These are phyloP conservation scores for Candida sp. DNA, from an alignment of 1,139 yeast genomes.

Conservation along the genomic window DNA sequence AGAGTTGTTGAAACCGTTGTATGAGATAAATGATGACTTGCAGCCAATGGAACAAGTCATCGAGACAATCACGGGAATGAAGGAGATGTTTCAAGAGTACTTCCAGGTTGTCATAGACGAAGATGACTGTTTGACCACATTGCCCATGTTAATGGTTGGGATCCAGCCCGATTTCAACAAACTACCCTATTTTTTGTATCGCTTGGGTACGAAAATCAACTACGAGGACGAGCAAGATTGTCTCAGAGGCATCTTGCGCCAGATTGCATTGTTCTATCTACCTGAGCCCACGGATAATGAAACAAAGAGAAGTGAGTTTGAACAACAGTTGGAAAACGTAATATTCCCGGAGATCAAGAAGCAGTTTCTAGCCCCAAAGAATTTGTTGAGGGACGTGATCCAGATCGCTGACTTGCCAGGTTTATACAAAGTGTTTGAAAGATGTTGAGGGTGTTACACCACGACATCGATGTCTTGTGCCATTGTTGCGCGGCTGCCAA, in stretches of 20 bases:
- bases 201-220: conserved; percentile 60
- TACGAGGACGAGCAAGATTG: conserved; percentile 75
- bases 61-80: conserved; percentile 47
- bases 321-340: conserved; percentile 52
- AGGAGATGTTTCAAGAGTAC: conserved; percentile 83
- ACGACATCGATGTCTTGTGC: background rate
- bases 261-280: conserved; percentile 73
- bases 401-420: conserved; percentile 96
- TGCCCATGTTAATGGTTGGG: conserved; percentile 73
- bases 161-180: conserved; percentile 68
- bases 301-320: conserved; percentile 22
- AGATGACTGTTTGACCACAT: conserved; percentile 36
- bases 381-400: conserved; percentile 57
- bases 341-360: conserved; percentile 71
- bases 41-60: conserved; percentile 23
- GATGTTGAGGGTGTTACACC: conserved; percentile 54
- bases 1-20: conserved; percentile 32
- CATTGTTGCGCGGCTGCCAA: conserved; percentile 1
- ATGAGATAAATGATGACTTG: conserved; percentile 16
- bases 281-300: conserved; percentile 57
- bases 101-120: conserved; percentile 55
- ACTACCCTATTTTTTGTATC: conserved; percentile 67
- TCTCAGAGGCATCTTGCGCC: conserved; percentile 63
- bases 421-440: conserved; percentile 86
- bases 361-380: conserved; percentile 67